Percentiles rank a stretch among this genome's conserved stretches.
Evolutionary conservation across 306 rosid genomes (phyloP).

Genomic region (Cucurbita argyrosperma): DNA sequence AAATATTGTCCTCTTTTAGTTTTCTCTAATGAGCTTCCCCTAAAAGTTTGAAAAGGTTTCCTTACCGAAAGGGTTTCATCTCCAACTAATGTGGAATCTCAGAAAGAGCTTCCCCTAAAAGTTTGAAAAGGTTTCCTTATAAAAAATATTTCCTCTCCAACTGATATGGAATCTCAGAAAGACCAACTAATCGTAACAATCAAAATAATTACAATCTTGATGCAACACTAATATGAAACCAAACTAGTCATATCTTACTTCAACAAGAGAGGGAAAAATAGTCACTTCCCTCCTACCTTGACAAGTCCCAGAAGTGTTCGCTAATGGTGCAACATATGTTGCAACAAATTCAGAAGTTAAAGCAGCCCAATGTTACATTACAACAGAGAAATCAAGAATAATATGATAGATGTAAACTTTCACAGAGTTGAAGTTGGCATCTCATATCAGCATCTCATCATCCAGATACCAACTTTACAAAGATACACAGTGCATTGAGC

Average conservation of each 20-base stretch:
- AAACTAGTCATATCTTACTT: neutral
- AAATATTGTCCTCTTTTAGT: no score
- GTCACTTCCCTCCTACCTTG: neutral
- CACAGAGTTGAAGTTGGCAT: neutral
- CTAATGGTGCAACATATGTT: neutral
- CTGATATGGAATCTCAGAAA: no score
- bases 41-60: no score
- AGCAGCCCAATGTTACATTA: neutral
- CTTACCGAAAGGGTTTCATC: no score
- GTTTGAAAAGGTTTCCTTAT: no score
- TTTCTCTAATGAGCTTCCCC: no score
- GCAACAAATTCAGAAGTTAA: neutral
- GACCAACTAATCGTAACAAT: neutral
- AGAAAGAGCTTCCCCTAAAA: no score
- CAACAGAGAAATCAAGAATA: neutral
- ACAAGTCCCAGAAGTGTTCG: neutral
- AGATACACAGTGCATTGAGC: constrained; percentile 44
- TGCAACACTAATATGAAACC: neutral
- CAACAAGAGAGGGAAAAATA: neutral
- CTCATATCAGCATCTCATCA: constrained; percentile 35
- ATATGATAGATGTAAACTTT: neutral
- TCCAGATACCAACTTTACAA: constrained; percentile 62
- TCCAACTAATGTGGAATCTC: no score
- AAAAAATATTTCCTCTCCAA: no score
- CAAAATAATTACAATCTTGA: neutral